These are phyloP conservation scores for Tuber aestivum DNA, from an alignment of 495 filamentous ascomycete genomes.

Conservation along the genomic window DNA sequence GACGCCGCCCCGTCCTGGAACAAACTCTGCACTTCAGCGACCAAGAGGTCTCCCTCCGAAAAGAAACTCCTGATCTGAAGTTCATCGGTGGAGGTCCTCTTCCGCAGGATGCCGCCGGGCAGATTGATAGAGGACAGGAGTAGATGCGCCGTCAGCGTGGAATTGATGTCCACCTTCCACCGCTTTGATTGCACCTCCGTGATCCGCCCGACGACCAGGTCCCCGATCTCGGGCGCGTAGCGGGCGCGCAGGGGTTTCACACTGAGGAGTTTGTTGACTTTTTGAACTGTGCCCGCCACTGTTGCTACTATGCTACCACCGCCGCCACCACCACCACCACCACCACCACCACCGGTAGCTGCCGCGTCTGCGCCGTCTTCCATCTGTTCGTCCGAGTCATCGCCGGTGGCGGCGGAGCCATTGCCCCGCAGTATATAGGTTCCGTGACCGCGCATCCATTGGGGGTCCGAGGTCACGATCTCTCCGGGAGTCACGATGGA, in stretches of 20 bases:
- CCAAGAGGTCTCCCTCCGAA: constrained; percentile 78
- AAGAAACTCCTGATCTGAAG: constrained; percentile 92
- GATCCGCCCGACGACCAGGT: constrained; percentile 89
- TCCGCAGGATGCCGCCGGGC: constrained; percentile 84
- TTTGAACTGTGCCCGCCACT: constrained; percentile 76
- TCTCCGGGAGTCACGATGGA: constrained; percentile 84
- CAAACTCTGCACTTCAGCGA: constrained; percentile 85
- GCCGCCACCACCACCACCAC: constrained; percentile 44
- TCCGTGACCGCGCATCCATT: constrained; percentile 81
- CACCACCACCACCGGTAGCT: background rate
- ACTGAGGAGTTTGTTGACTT: constrained; percentile 93
- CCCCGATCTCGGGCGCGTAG: constrained; percentile 91
- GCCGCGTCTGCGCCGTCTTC: constrained; percentile 12
- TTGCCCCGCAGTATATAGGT: constrained; percentile 13
- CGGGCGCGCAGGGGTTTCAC: constrained; percentile 84
- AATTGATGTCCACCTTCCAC: constrained; percentile 90
- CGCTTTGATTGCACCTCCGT: constrained; percentile 81
- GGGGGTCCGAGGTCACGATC: constrained; percentile 77
- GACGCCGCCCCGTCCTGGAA: constrained; percentile 73
- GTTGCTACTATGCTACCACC: constrained; percentile 68
- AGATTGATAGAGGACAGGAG: constrained; percentile 86
- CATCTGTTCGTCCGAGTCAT: background rate
- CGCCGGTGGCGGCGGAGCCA: background rate
- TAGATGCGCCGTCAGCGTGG: constrained; percentile 71
- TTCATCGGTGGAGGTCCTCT: constrained; percentile 88